A percentile compares a stretch with the other conserved stretches of the same genome.
Conservation (phyloP, 139 green algal genomes). For the Chlorella sp. region DNA sequence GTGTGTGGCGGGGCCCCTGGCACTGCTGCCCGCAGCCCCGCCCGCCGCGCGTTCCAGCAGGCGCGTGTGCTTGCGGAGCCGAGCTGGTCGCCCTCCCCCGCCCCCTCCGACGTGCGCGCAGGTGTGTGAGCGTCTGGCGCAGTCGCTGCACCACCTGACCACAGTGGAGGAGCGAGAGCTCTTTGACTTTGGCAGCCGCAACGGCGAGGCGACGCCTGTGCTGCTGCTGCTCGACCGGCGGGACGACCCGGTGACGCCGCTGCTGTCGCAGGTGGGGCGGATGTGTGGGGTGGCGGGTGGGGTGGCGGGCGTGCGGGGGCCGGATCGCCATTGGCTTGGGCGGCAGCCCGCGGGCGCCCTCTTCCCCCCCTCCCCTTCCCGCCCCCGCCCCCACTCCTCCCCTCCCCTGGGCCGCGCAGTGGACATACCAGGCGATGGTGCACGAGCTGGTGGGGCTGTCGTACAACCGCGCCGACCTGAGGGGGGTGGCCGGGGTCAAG, state of each 20-base stretch:
- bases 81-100: no score
- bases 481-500: constrained; percentile 45
- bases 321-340: background rate
- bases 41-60: no score
- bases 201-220: constrained; percentile 56
- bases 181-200: constrained; percentile 84
- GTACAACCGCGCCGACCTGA: constrained; percentile 47
- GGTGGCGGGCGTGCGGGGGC: no score
- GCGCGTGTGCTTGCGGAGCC: no score
- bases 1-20: no score
- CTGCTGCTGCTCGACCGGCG: constrained; percentile 84
- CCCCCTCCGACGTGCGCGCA: no score
- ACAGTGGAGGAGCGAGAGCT: constrained; percentile 55
- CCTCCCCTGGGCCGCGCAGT: constrained; percentile 36
- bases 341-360: background rate
- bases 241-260: constrained; percentile 89
- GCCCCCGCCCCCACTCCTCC: no score
- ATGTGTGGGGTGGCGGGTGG: no score
- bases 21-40: no score
- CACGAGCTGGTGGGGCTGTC: constrained; percentile 88
- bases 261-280: constrained; percentile 56
- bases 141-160: constrained; percentile 72
- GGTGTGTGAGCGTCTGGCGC: constrained; percentile 66
- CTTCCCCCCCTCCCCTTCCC: no score
- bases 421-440: constrained; percentile 88